Evolutionary conservation across 176 grass and related monocot species (phyloP).

Genomic region (Microstegium vimineum): DNA sequence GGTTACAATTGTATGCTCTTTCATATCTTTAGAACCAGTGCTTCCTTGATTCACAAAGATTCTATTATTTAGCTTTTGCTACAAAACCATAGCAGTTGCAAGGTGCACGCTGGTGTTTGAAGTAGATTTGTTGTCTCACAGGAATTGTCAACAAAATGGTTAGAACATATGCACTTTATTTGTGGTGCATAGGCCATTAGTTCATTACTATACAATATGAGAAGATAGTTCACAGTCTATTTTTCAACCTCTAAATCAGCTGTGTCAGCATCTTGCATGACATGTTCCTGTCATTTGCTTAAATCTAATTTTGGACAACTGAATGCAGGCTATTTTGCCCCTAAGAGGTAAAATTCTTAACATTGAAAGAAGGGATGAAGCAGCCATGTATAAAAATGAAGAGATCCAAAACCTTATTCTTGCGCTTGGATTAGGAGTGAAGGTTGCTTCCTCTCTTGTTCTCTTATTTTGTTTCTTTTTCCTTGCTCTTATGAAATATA

Average conservation of each 20-base stretch:
- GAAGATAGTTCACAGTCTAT: background rate
- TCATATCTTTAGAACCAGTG: slow-evolving; percentile 1
- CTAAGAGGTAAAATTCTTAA: slow-evolving; percentile 96
- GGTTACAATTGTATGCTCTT: background rate
- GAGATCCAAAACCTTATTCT: slow-evolving; percentile 99
- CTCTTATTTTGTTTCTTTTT: background rate
- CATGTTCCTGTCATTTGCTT: background rate
- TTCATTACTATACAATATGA: slow-evolving; percentile 3
- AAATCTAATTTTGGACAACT: slow-evolving; percentile 31
- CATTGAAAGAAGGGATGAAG: slow-evolving; percentile 94
- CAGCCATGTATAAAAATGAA: slow-evolving; percentile 98
- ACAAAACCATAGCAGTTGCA: background rate
- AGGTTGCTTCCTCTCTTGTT: slow-evolving; percentile 45
- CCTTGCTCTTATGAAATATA: slow-evolving; percentile 26
- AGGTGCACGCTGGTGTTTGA: background rate
- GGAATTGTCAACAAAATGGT: background rate
- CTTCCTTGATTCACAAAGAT: background rate
- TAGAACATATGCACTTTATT: background rate
- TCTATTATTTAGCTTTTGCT: background rate
- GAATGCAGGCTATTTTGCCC: slow-evolving; percentile 87
- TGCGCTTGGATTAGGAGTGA: slow-evolving; percentile 92
- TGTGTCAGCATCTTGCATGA: background rate
- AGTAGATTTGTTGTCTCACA: background rate
- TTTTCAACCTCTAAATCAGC: background rate
- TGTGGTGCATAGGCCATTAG: background rate